Conservation (phyloP, 2,329 filamentous ascomycete genomes). For the Chaetothyriales sp. region DNA sequence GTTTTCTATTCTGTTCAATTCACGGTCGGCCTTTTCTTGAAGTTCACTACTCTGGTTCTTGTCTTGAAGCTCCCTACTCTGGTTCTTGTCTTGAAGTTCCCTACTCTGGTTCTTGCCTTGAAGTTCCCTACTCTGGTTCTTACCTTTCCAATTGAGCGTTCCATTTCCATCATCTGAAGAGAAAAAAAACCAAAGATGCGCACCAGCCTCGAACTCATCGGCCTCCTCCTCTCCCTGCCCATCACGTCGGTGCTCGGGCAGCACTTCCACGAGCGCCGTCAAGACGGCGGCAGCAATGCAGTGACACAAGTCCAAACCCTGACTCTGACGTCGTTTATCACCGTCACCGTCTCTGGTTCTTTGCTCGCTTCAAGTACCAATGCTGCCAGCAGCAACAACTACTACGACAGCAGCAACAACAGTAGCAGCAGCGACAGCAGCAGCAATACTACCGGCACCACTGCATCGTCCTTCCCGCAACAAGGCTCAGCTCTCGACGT, state of each 20-base stretch:
- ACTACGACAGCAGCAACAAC: background rate
- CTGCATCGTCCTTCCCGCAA: background rate
- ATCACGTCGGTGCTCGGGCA: background rate
- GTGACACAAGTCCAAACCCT: background rate
- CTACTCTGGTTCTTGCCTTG: too few species aligned
- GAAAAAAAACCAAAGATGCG: background rate
- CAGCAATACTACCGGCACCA: background rate
- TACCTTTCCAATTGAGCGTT: background rate
- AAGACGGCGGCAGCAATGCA: too few species aligned
- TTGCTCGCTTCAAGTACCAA: background rate
- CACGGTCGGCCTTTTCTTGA: background rate
- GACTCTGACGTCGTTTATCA: background rate
- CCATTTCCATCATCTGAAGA: background rate
- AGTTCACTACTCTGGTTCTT: too few species aligned
- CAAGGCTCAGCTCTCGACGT: constrained; percentile 1
- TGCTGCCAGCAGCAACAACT: background rate
- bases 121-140: too few species aligned
- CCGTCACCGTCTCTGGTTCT: background rate
- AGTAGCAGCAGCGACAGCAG: too few species aligned
- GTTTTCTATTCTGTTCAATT: background rate
- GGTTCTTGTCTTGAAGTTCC: too few species aligned
- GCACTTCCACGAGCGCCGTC: background rate
- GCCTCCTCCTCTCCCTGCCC: background rate
- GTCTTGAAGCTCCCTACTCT: background rate
- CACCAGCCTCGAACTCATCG: background rate